A percentile compares a stretch with the other conserved stretches of the same genome.
These are phyloP conservation scores for Ustilago esculenta DNA, from an alignment of 1,284 basidiomycete species.

Conservation along the genomic window DNA sequence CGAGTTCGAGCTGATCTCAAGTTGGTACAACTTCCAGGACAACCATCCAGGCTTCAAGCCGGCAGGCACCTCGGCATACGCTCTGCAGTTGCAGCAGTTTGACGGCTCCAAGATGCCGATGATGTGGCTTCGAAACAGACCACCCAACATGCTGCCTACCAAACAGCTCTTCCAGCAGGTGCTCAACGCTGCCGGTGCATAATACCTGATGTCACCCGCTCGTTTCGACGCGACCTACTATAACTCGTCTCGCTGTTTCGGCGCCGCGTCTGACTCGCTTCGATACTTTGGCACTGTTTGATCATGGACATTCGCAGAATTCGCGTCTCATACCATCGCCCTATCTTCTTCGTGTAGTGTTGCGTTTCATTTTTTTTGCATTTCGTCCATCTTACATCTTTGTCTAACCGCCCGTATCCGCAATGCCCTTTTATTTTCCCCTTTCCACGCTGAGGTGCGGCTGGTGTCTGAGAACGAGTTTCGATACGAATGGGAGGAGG, in stretches of 20 bases:
- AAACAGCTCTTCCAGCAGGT: constrained; percentile 56
- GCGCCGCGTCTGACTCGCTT: too few species aligned
- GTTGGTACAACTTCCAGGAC: constrained; percentile 57
- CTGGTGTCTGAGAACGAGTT: too few species aligned
- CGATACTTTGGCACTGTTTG: too few species aligned
- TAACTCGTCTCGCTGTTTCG: too few species aligned
- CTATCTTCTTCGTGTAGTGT: too few species aligned
- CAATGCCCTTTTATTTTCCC: not conserved
- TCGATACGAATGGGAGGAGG: too few species aligned
- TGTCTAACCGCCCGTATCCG: too few species aligned
- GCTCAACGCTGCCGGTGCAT: constrained; percentile 37
- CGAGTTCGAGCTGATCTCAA: constrained; percentile 54
- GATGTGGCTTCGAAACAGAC: constrained; percentile 52
- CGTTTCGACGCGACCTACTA: too few species aligned
- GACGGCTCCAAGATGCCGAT: constrained; percentile 50
- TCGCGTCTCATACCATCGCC: not conserved
- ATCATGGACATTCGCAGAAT: not conserved
- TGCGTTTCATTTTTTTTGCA: too few species aligned
- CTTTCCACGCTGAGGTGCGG: too few species aligned
- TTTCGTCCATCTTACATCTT: too few species aligned
- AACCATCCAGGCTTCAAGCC: constrained; percentile 48
- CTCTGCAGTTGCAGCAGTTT: constrained; percentile 48
- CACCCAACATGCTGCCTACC: constrained; percentile 63
- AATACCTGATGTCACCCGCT: not conserved
- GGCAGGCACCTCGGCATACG: constrained; percentile 35